Evolutionary conservation across 768 basidiomycete genomes (phyloP).

Genomic region (Kwoniella sp.): DNA sequence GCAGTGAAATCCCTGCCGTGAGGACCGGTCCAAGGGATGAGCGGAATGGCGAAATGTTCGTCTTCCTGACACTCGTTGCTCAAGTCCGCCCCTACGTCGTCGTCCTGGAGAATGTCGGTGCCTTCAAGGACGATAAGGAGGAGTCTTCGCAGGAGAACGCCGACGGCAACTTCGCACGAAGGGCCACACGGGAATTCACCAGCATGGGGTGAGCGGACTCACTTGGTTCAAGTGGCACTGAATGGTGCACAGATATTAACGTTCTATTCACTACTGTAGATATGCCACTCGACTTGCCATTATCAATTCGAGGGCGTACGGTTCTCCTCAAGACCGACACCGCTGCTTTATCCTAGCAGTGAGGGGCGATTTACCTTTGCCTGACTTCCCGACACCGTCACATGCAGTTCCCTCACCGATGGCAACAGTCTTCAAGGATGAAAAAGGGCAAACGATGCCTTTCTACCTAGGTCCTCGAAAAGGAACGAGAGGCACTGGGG

Average conservation of each 20-base stretch:
- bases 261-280: slow-evolving; percentile 8
- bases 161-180: slow-evolving; percentile 23
- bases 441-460: background rate
- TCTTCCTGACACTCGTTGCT: slow-evolving; percentile 21
- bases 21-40: slow-evolving; percentile 12
- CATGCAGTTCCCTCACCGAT: slow-evolving; percentile 31
- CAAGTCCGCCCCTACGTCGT: slow-evolving; percentile 28
- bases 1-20: background rate
- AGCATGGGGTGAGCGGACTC: slow-evolving; percentile 17
- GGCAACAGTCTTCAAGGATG: slow-evolving; percentile 17
- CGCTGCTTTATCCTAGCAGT: slow-evolving; percentile 34
- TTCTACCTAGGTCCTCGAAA: slow-evolving; percentile 17
- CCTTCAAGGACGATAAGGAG: slow-evolving; percentile 24
- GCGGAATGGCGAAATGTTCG: slow-evolving; percentile 33
- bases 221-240: background rate
- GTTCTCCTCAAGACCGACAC: slow-evolving; percentile 36
- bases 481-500: slow-evolving; percentile 33
- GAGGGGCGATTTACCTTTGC: slow-evolving; percentile 23
- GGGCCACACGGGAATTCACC: slow-evolving; percentile 20
- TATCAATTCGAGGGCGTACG: slow-evolving; percentile 32
- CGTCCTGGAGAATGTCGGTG: slow-evolving; percentile 39
- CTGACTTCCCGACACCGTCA: slow-evolving; percentile 30
- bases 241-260: slow-evolving; percentile 1
- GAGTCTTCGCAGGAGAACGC: background rate
- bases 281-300: slow-evolving; percentile 33